Evolutionary conservation across 2,329 filamentous ascomycete genomes (phyloP), one percentile per base, ranked within the genome.

Genomic region (Stagonosporopsis vannaccii): DNA sequence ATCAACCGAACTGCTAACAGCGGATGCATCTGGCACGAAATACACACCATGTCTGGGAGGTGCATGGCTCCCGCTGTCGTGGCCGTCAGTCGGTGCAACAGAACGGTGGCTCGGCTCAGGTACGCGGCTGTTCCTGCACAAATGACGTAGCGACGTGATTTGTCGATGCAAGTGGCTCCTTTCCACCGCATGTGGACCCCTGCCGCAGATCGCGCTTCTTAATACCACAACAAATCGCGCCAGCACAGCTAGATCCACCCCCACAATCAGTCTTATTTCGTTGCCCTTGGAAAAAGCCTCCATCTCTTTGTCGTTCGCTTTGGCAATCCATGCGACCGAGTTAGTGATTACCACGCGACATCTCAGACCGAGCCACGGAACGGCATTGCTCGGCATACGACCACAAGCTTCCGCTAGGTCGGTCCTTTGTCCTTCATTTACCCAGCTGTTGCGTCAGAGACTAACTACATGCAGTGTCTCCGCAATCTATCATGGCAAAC

Each of bases 391-490:
- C 47, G 47, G 53, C 42, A 43, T 41, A 39, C 19, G 22, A 33
- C 6, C 15, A 36, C 35, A 56, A 51, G 53, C 47, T 39, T 48
- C 37, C 47, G 37, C 48, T 51, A 51, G 53, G 42, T 51, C 52
- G 41, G 52, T 50, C 13, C 23, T 30, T 20, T 22, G 30, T 22
- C 48, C 39, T 36, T 44, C 32, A 6, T 35, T 20, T 33, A 20
- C 20, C 26, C 26, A 40, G 39, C 20, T 39, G 42, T 58, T 53
- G 55, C 44, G 49, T 57, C 52, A 47, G 47, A 36, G 55, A 47
- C 51, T 53, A 53, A 51, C 52, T 58, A 40, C 59, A 60, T 59
- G 56, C 66, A 70, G 64, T 58, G 54, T 61, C 53, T 39, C 59
- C 56, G 57, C 49, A 47, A 47, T 44, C 32, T 40, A 37, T 48